Evolutionary conservation across 306 rosid species (phyloP).

Genomic region (Casuarina equisetifolia): DNA sequence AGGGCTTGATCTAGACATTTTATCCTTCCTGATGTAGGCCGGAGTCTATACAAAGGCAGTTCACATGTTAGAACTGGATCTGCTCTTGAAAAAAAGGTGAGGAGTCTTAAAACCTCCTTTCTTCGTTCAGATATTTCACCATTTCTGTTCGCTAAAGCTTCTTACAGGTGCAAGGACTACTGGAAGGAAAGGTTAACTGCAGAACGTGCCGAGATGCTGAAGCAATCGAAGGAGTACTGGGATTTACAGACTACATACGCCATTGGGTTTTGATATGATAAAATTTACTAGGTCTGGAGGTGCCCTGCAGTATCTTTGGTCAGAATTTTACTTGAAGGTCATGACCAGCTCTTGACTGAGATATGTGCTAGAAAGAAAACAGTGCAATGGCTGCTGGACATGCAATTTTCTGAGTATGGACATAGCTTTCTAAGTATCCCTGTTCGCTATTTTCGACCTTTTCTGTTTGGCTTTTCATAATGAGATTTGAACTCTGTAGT

Average conservation of each 20-base stretch:
- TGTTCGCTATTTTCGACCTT: background rate
- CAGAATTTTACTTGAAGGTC: background rate
- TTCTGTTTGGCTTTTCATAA: too few relatives aligned
- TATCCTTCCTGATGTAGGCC: constrained; percentile 40
- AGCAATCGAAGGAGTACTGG: constrained; percentile 75
- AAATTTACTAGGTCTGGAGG: background rate
- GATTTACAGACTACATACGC: constrained; percentile 55
- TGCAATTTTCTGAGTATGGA: background rate
- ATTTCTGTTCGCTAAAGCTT: constrained; percentile 15
- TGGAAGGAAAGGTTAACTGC: constrained; percentile 68
- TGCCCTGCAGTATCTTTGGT: background rate
- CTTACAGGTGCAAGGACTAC: constrained; percentile 59
- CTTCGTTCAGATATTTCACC: constrained; percentile 6
- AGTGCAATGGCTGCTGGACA: background rate
- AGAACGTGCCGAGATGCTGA: constrained; percentile 50
- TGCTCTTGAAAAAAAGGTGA: constrained; percentile 79
- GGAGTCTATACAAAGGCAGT: constrained; percentile 67
- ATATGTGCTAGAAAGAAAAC: background rate
- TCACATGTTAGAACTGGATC: constrained; percentile 71
- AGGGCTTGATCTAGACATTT: constrained; percentile 1
- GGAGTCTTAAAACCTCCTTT: constrained; percentile 12
- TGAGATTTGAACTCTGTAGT: too few relatives aligned
- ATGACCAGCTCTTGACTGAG: background rate
- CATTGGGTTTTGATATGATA: constrained; percentile 40
- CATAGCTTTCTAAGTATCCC: background rate